These are phyloP conservation scores for Venturia nashicola DNA, from an alignment of 2,329 filamentous ascomycete species.

Conservation along the genomic window DNA sequence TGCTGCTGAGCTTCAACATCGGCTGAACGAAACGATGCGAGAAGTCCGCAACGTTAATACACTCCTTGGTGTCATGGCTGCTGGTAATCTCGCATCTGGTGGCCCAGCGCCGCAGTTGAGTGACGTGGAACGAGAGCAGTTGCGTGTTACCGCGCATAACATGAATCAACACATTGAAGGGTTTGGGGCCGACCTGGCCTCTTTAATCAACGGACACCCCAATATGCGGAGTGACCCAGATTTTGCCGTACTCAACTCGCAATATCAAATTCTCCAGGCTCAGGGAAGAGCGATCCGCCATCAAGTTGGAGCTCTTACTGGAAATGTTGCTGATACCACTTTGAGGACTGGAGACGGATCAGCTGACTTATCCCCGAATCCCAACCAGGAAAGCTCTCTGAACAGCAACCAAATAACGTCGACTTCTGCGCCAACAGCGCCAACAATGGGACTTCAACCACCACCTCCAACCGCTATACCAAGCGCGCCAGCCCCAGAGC, in stretches of 20 bases:
- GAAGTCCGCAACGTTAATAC: slow-evolving; percentile 6
- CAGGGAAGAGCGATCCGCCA: not conserved
- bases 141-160: not conserved
- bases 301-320: not conserved
- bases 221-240: slow-evolving; percentile 3
- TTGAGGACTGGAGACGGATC: not conserved
- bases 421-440: not conserved
- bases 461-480: not conserved
- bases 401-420: not conserved
- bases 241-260: not conserved
- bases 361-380: not conserved
- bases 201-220: slow-evolving; percentile 4
- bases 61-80: not conserved
- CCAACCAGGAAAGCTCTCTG: not conserved
- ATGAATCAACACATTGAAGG: slow-evolving; percentile 8
- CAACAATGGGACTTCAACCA: not conserved
- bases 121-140: not conserved
- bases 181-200: slow-evolving; percentile 2
- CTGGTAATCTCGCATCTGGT: not conserved
- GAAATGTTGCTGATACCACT: not conserved
- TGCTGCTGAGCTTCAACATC: slow-evolving; percentile 7
- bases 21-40: slow-evolving; percentile 1
- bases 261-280: slow-evolving; percentile 2
- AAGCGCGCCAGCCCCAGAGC: not conserved
- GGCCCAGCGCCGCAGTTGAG: not conserved